These are phyloP conservation scores for Spergularia bocconei DNA, from an alignment of 148 eudicot genomes.

Conservation along the genomic window DNA sequence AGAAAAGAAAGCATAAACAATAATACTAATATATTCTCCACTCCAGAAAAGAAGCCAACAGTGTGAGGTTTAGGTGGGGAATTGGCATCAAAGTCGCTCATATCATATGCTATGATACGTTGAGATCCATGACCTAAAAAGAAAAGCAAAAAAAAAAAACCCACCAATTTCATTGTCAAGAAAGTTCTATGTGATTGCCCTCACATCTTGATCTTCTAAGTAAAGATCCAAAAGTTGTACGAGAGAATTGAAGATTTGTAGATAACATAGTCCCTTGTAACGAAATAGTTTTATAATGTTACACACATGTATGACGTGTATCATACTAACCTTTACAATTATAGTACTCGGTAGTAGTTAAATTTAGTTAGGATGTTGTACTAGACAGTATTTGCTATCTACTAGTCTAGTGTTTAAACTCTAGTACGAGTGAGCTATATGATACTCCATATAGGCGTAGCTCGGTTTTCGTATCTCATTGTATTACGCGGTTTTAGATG, in stretches of 20 bases:
- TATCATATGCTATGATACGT: slow-evolving; percentile 18
- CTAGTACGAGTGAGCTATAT: too few species aligned
- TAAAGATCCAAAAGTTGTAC: neutral
- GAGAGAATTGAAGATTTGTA: neutral
- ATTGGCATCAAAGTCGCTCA: slow-evolving; percentile 24
- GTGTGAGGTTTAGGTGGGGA: slow-evolving; percentile 29
- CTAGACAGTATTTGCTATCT: too few species aligned
- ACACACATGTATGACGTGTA: too few species aligned
- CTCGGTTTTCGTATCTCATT: too few species aligned
- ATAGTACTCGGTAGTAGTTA: too few species aligned
- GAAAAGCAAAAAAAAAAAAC: neutral
- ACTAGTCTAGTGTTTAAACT: too few species aligned
- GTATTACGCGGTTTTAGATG: too few species aligned
- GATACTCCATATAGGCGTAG: too few species aligned
- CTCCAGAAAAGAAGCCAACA: slow-evolving; percentile 32
- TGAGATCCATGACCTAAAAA: slow-evolving; percentile 26
- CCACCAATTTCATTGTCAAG: slow-evolving; percentile 9
- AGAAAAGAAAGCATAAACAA: neutral
- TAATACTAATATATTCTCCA: slow-evolving; percentile 9
- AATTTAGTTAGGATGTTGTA: too few species aligned
- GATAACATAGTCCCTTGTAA: too few species aligned
- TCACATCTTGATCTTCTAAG: neutral
- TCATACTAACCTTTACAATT: too few species aligned
- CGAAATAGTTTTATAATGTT: too few species aligned
- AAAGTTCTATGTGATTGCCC: neutral